Percentiles rank a stretch among this genome's conserved stretches.
Evolutionary conservation across 257 asterid genomes (phyloP).

Genomic region (Paulownia fortunei): DNA sequence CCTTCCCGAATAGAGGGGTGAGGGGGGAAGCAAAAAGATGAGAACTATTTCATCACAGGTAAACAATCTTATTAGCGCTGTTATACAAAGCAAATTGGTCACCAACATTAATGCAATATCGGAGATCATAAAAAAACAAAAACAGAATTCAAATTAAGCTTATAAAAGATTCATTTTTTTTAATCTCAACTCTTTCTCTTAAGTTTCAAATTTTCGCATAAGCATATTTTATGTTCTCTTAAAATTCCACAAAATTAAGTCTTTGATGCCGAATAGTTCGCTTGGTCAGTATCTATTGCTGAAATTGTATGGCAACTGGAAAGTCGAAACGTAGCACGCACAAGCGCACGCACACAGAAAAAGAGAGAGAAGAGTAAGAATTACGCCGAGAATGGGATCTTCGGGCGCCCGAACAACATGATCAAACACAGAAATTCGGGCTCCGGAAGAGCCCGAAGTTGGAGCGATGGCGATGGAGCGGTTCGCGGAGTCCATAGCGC

Average conservation of each 20-base stretch:
- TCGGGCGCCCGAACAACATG: constrained; percentile 87
- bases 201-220: not conserved
- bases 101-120: not conserved
- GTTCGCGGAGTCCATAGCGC: constrained; percentile 29
- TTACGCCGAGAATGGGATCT: constrained; percentile 98
- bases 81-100: not conserved
- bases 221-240: not conserved
- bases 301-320: not conserved
- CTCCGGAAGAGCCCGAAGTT: constrained; percentile 59
- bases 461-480: constrained; percentile 58
- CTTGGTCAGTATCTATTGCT: constrained; percentile 10
- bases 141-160: not conserved
- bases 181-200: constrained; percentile 4
- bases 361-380: constrained; percentile 20
- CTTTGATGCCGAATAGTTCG: not conserved
- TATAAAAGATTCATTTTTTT: not conserved
- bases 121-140: constrained; percentile 5
- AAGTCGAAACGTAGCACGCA: not conserved
- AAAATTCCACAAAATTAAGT: not conserved
- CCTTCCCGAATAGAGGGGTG: too few relatives aligned
- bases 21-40: not conserved
- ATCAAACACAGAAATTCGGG: constrained; percentile 59
- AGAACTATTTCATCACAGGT: too few relatives aligned
- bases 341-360: not conserved
- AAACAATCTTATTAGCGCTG: not conserved